Evolutionary conservation across 75 land plant genomes (phyloP).

Genomic region (Gnetum montanum): DNA sequence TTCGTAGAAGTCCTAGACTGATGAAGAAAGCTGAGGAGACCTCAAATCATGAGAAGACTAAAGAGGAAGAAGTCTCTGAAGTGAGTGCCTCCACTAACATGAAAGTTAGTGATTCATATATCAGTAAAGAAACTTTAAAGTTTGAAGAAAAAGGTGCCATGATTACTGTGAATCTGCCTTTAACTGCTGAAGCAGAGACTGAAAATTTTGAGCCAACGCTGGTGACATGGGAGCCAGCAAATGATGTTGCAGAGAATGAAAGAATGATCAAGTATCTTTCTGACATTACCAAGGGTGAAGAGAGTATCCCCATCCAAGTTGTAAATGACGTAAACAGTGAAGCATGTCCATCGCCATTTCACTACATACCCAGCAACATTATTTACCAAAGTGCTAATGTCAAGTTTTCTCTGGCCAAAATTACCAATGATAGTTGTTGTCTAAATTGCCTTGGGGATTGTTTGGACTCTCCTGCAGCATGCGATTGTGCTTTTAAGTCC

Average conservation of each 20-base stretch:
- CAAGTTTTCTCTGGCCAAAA: constrained; percentile 54
- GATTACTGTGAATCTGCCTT: no score
- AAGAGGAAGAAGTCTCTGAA: neutral
- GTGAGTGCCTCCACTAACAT: neutral
- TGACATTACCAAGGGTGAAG: constrained; percentile 73
- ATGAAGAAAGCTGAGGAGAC: neutral
- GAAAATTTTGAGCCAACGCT: no score
- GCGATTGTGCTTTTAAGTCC: constrained; percentile 86
- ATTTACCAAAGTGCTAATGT: constrained; percentile 63
- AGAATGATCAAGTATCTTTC: constrained; percentile 32
- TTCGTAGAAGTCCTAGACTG: constrained; percentile 6
- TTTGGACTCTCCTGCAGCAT: constrained; percentile 39
- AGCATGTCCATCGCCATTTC: constrained; percentile 27
- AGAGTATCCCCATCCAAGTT: constrained; percentile 46
- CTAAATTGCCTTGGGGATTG: constrained; percentile 64
- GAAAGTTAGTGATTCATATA: no score
- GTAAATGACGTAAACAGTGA: constrained; percentile 36
- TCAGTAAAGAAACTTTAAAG: no score
- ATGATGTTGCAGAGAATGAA: neutral
- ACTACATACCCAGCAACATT: constrained; percentile 41
- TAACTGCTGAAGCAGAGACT: no score
- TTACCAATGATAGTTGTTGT: constrained; percentile 88
- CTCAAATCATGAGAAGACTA: neutral
- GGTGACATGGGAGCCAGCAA: no score
- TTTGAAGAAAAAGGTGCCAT: no score